These are phyloP conservation scores for Rhododendron ferrugineum DNA, from an alignment of 148 eudicot species.

Conservation along the genomic window DNA sequence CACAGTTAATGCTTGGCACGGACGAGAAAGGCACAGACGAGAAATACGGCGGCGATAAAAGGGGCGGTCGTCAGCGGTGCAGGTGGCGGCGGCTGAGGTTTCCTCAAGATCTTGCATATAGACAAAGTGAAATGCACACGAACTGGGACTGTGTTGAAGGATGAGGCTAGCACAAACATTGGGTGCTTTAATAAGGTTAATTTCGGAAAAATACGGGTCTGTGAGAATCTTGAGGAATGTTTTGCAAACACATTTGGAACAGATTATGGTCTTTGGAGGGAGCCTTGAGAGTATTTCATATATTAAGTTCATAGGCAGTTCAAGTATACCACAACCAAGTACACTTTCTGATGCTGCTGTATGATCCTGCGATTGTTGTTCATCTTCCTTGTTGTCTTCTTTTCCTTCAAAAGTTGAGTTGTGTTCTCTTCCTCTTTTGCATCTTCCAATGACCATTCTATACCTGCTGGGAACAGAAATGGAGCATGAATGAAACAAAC, in stretches of 20 bases:
- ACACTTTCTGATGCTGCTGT: background rate
- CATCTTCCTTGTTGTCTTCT: background rate
- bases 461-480: background rate
- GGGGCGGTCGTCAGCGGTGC: conserved; percentile 6
- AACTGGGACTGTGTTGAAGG: conserved; percentile 3
- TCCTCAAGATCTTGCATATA: conserved; percentile 15
- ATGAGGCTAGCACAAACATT: conserved; percentile 14
- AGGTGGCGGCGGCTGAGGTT: background rate
- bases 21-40: background rate
- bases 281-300: conserved; percentile 27
- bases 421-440: background rate
- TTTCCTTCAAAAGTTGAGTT: background rate
- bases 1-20: background rate
- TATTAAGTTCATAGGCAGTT: conserved; percentile 16
- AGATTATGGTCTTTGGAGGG: conserved; percentile 20
- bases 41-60: background rate
- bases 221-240: conserved; percentile 21
- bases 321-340: conserved; percentile 12
- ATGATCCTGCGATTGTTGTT: background rate
- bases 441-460: conserved; percentile 1
- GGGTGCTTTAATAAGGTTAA: conserved; percentile 21
- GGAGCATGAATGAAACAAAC: background rate
- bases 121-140: background rate
- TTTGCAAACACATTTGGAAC: conserved; percentile 28
- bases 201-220: conserved; percentile 26